Conservation (phyloP, 1,284 basidiomycete genomes). For the Melampsora larici-populina region DNA sequence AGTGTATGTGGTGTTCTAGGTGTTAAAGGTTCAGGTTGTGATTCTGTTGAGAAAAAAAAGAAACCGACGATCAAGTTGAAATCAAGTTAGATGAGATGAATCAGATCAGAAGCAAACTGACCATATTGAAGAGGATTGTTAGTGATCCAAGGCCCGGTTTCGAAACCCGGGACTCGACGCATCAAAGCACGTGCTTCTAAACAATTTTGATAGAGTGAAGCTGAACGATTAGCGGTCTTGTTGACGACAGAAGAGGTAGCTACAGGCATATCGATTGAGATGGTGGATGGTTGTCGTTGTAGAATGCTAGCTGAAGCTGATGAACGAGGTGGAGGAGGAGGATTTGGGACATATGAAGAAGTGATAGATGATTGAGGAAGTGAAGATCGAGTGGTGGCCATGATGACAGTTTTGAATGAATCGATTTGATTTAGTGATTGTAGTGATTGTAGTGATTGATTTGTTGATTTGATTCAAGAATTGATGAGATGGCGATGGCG, state of each 20-base stretch:
- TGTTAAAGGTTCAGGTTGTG: conserved; percentile 45
- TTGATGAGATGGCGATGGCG: too few species aligned
- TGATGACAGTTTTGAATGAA: too few species aligned
- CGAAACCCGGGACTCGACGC: conserved; percentile 69
- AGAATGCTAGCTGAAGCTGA: conserved; percentile 43
- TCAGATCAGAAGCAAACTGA: conserved; percentile 55
- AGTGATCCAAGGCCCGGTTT: conserved; percentile 46
- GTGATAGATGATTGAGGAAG: conserved; percentile 13
- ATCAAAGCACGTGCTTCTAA: conserved; percentile 69
- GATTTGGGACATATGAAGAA: background rate
- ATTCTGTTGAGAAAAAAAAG: conserved; percentile 53
- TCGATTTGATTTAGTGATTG: too few species aligned
- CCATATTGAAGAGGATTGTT: conserved; percentile 61
- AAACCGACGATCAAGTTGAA: background rate
- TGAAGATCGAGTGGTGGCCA: conserved; percentile 13
- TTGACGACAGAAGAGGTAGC: conserved; percentile 65
- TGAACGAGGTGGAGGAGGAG: conserved; percentile 20
- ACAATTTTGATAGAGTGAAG: conserved; percentile 83
- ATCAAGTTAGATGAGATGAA: background rate
- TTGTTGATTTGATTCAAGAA: too few species aligned
- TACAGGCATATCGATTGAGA: conserved; percentile 65
- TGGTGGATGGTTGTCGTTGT: conserved; percentile 44
- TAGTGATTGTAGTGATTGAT: too few species aligned
- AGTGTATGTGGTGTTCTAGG: conserved; percentile 48
- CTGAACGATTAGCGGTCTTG: conserved; percentile 72